Percentiles rank a stretch among this genome's conserved stretches.
Conservation (phyloP, 345 rosid genomes). For the Cochlearia excelsa region DNA sequence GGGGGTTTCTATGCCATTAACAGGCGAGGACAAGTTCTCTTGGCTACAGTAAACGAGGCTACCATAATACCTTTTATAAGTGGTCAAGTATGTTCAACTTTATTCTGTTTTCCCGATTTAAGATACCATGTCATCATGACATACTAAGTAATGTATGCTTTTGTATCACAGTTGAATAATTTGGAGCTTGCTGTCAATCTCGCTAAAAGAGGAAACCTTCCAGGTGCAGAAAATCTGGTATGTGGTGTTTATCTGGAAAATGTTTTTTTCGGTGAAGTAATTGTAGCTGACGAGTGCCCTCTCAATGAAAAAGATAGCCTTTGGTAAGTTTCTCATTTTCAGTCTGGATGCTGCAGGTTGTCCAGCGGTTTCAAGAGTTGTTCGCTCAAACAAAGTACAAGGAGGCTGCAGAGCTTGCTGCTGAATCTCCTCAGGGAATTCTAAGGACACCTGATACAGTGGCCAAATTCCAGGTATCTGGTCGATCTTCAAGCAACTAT, state of each 20-base stretch:
- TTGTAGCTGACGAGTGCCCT: background rate
- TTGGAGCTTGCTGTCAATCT: slow-evolving; percentile 98
- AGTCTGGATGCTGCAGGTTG: slow-evolving; percentile 58
- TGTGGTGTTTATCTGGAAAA: slow-evolving; percentile 19
- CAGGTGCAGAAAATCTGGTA: slow-evolving; percentile 99
- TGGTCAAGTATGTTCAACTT: slow-evolving; percentile 68
- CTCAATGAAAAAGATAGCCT: slow-evolving; percentile 11
- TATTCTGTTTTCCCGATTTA: slow-evolving; percentile 4
- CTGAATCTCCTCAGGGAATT: slow-evolving; percentile 97
- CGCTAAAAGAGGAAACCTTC: slow-evolving; percentile 99
- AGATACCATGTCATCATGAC: slow-evolving; percentile 20
- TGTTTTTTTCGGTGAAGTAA: slow-evolving; percentile 12
- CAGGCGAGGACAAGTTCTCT: slow-evolving; percentile 81
- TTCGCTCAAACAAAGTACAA: slow-evolving; percentile 97
- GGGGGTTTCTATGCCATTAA: slow-evolving; percentile 97
- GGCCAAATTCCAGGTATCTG: slow-evolving; percentile 87
- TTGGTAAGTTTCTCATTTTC: slow-evolving; percentile 20
- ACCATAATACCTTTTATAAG: slow-evolving; percentile 94
- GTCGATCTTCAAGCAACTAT: slow-evolving; percentile 22
- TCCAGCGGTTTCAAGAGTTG: slow-evolving; percentile 94
- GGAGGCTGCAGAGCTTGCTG: slow-evolving; percentile 99
- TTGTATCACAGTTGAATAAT: slow-evolving; percentile 71
- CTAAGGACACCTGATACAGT: slow-evolving; percentile 97
- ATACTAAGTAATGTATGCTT: slow-evolving; percentile 17
- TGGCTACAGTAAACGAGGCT: slow-evolving; percentile 93